Evolutionary conservation across 1,284 basidiomycete species (phyloP).

Genomic region (Hypsizygus ulmarius): DNA sequence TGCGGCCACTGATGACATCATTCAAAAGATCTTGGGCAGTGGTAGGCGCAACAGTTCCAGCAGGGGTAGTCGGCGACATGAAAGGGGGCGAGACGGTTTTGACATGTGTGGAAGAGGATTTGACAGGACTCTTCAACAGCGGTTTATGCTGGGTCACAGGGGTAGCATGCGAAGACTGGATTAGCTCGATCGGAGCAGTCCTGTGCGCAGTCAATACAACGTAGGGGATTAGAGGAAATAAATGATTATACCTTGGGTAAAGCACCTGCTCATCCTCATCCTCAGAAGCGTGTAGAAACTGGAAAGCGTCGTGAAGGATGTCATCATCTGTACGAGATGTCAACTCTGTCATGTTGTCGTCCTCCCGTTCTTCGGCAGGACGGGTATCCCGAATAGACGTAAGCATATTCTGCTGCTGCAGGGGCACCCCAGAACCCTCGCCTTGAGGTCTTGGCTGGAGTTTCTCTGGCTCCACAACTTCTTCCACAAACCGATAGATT

Average conservation of each 20-base stretch:
- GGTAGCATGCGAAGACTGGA: conserved; percentile 27
- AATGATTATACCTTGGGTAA: conserved; percentile 50
- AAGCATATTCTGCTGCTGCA: conserved; percentile 24
- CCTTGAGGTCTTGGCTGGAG: conserved; percentile 13
- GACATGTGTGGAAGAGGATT: conserved; percentile 27
- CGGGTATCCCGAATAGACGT: conserved; percentile 22
- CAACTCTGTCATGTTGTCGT: conserved; percentile 68
- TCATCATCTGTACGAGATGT: conserved; percentile 77
- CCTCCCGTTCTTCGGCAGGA: conserved; percentile 39
- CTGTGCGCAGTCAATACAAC: conserved; percentile 13
- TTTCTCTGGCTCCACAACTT: conserved; percentile 29
- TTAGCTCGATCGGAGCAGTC: conserved; percentile 30
- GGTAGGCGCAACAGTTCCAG: conserved; percentile 30
- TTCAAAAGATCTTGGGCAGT: conserved; percentile 66
- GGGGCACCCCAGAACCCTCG: conserved; percentile 8
- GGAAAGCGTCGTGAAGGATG: conserved; percentile 75
- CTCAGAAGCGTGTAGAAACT: conserved; percentile 48
- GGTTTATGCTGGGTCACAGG: conserved; percentile 28
- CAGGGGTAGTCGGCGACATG: conserved; percentile 18
- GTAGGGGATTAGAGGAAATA: neutral
- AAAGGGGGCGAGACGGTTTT: conserved; percentile 21
- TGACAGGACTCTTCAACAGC: conserved; percentile 27
- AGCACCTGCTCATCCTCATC: conserved; percentile 64
- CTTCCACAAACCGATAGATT: conserved; percentile 28
- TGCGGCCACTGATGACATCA: conserved; percentile 43